Evolutionary conservation across 1,284 basidiomycete species (phyloP), one percentile per base, ranked within the genome.

Genomic region (Termitomyces sp.): DNA sequence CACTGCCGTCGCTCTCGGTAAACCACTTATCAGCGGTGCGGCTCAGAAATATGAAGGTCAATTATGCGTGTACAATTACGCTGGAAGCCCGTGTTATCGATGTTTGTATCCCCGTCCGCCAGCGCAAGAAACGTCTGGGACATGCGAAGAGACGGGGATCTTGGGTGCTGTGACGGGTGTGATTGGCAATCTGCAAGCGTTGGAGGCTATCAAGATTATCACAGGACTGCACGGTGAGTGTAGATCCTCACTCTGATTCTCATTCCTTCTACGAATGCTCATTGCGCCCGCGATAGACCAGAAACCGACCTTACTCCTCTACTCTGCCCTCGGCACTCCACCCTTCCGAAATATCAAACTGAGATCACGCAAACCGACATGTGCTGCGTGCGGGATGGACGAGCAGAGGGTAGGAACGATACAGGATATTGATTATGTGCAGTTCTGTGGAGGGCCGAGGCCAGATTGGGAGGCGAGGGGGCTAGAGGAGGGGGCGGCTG

Each of bases 71-170:
- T 96, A 94, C 69, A 90, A 90, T 64, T 69, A 86, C 4, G 77
- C 74, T 19, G 70, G 80, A 13, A 89, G 94, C 0, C 94, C 95
- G 0, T 99, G 97, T 70, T 98, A 98, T 71, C 81, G 97, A 3
- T 99, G 97, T 67, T 72, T 99, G 28, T 98, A 96, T 70, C 95
- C 96, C 0, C 79, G 75, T 46, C 83, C 88, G 3, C 83, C 86
- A 13, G 79, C 82, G 2, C 78, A 76, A 40, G 82, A 83, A 57
- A 78, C 77, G 38, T 74, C 81, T 2, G 88, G 88, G 5, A 85
- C 85, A 12, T 99, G 97, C 64, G 92, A 90, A 61, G 95, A 98
- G 67, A 81, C 88, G 12, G 97, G 97, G 1, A 90, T 99, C 2
- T 74, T 98, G 41, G 96, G 96, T 0, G 84, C 81, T 0, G 88